Conservation (phyloP, 1,284 basidiomycete genomes). For the Marasmius tenuissimus region DNA sequence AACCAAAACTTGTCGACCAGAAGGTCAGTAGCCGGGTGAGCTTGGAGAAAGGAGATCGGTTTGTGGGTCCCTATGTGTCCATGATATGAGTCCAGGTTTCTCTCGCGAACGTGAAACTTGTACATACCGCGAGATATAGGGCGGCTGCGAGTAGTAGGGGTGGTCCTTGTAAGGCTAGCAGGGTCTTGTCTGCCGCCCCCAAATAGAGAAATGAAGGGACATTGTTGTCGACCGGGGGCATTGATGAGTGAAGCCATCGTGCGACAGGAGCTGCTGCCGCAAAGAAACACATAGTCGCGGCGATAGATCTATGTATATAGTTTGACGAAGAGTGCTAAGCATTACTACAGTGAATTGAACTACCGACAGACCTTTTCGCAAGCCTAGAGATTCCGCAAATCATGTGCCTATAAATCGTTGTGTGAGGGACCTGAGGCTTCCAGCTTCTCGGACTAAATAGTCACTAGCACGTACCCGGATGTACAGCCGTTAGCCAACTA, state of each 20-base stretch:
- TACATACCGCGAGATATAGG: background rate
- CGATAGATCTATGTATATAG: constrained; percentile 24
- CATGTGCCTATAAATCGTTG: constrained; percentile 54
- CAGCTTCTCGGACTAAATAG: background rate
- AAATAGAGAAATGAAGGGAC: constrained; percentile 30
- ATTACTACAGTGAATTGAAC: background rate
- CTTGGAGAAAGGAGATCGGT: background rate
- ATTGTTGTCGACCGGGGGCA: constrained; percentile 21
- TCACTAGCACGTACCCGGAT: constrained; percentile 43
- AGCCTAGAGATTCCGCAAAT: constrained; percentile 64
- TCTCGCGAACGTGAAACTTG: background rate
- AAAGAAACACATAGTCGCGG: constrained; percentile 57
- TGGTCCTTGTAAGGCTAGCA: constrained; percentile 37
- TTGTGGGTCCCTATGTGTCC: background rate
- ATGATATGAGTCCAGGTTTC: background rate
- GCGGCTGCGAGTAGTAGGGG: constrained; percentile 31
- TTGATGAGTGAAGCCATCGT: constrained; percentile 36
- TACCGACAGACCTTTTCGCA: constrained; percentile 46
- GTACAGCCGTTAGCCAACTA: constrained; percentile 61
- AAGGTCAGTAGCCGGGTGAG: constrained; percentile 35
- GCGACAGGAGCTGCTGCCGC: constrained; percentile 47
- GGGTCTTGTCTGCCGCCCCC: constrained; percentile 28
- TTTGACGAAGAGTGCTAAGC: background rate
- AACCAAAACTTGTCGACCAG: constrained; percentile 48
- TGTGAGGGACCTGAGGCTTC: background rate